phyloP scores from a whole-genome alignment of 345 rosid species.

The Acer saccharum region DNA sequence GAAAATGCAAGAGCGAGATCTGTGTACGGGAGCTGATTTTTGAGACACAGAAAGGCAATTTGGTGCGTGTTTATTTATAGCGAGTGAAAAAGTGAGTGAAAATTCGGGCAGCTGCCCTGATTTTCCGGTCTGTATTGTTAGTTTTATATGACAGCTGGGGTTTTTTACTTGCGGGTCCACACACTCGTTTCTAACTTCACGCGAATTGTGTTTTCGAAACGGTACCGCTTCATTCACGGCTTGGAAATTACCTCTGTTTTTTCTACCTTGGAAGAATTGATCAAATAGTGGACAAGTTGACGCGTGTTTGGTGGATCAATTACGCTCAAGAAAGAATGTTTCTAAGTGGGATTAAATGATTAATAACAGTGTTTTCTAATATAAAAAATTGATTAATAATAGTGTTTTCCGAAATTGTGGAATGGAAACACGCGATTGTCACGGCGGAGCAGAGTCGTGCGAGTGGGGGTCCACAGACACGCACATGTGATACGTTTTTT shows the following conservation, averaged over 20 bases:
- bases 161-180: background rate
- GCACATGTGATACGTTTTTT: background rate
- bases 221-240: background rate
- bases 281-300: background rate
- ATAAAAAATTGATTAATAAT: background rate
- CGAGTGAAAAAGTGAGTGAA: background rate
- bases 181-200: background rate
- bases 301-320: background rate
- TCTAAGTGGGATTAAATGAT: background rate
- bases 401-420: background rate
- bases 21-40: background rate
- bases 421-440: background rate
- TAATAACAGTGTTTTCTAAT: background rate
- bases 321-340: constrained; percentile 2
- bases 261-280: background rate
- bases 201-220: background rate
- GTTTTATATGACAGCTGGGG: constrained; percentile 13
- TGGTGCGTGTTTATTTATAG: constrained; percentile 32
- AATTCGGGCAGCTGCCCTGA: constrained; percentile 30
- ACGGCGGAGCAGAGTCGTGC: background rate
- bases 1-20: background rate
- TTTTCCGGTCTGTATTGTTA: constrained; percentile 35
- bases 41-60: too few species aligned
- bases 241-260: background rate
- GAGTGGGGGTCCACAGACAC: background rate